Evolutionary conservation across 495 filamentous ascomycete genomes (phyloP), one percentile per base, ranked within the genome.

Genomic region (Mytilinidion resinicola): DNA sequence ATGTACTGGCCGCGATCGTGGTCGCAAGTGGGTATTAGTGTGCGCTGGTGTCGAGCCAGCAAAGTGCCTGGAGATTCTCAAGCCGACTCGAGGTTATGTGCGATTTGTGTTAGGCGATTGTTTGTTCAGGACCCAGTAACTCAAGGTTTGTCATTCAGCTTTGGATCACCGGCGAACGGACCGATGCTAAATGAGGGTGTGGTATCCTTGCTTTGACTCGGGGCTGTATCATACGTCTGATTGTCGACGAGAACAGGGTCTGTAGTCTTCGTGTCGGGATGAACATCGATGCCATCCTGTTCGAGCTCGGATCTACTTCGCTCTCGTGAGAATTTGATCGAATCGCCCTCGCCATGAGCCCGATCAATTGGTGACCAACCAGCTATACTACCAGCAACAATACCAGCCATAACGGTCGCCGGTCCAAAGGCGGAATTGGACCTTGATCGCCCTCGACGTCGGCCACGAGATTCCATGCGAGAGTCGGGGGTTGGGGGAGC

Each of bases 351-450:
- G 30, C 70, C 75, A 17, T 75, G 69, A 15, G 66, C 62, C 20
- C 80, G 76, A 54, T 90, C 89, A 54, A 93, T 87, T 0, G 91
- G 91, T 49, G 90, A 95, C 90, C 89, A 95, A 42, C 89, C 39
- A 36, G 82, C 89, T 49, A 96, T 84, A 72, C 86, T 87, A 51
- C 89, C 90, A 37, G 90, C 91, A 56, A 96, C 84, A 49, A 96
- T 83, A 60, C 91, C 91, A 21, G 90, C 86, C 89, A 88, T 87
- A 36, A 90, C 89, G 34, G 88, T 84, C 4, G 89, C 87, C 1
- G 89, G 88, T 9, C 88, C 90, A 48, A 95, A 81, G 1, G 87
- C 84, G 0, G 89, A 95, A 72, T 91, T 95, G 5, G 90, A 95
- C 17, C 91, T 84, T 36, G 91, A 96, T 56, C 91, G 82, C 35